A percentile compares a stretch with the other conserved stretches of the same genome.
phyloP scores from a whole-genome alignment of 208 protist genomes.

The Naegleria fowleri region DNA sequence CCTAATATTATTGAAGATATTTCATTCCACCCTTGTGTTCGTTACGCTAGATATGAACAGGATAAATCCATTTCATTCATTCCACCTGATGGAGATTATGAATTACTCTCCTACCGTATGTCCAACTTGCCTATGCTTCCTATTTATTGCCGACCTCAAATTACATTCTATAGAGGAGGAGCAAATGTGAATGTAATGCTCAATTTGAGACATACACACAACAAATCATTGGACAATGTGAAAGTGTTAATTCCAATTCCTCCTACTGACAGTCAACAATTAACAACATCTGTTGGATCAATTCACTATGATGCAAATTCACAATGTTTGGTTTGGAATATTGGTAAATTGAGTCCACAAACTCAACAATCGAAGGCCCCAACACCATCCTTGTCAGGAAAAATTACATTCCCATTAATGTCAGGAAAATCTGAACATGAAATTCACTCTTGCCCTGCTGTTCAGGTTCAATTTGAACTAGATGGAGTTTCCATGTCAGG shows the following conservation, averaged over 20 bases:
- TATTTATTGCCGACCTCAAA: conserved; percentile 27
- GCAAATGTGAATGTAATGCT: conserved; percentile 27
- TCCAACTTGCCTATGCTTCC: background rate
- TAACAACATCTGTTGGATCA: conserved; percentile 62
- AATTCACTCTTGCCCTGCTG: background rate
- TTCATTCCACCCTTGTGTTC: conserved; percentile 76
- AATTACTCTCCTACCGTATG: conserved; percentile 65
- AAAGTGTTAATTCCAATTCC: conserved; percentile 61
- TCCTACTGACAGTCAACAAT: conserved; percentile 55
- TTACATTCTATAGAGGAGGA: background rate
- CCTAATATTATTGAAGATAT: conserved; percentile 63
- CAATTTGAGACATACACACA: background rate
- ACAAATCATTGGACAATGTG: conserved; percentile 41
- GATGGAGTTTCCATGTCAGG: background rate
- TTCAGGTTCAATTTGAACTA: conserved; percentile 28
- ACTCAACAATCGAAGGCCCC: background rate
- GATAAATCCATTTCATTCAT: conserved; percentile 71
- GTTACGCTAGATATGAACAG: conserved; percentile 56
- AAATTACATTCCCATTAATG: background rate
- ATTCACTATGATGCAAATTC: conserved; percentile 61
- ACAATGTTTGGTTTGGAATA: conserved; percentile 61
- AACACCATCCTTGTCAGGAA: background rate
- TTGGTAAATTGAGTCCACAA: conserved; percentile 56
- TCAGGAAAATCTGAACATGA: background rate
- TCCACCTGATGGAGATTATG: conserved; percentile 78